These are phyloP conservation scores for Skeletonema potamos DNA, from an alignment of 108 stramenopile genomes.

Conservation along the genomic window DNA sequence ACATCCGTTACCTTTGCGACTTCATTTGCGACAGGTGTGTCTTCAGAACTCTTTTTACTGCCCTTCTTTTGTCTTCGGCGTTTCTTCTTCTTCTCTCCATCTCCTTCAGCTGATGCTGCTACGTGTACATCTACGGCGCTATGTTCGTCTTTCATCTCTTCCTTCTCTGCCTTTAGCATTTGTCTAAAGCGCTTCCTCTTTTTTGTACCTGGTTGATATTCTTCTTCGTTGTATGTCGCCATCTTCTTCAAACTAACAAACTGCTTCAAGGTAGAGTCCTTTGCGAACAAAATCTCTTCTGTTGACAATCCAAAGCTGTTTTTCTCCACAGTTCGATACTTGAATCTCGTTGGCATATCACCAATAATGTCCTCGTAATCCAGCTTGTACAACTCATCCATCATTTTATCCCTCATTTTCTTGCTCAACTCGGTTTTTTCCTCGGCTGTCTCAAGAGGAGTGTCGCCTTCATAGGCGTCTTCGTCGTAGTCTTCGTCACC, in stretches of 20 bases:
- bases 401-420: constrained; percentile 71
- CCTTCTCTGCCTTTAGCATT: constrained; percentile 59
- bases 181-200: constrained; percentile 81
- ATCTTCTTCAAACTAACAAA: constrained; percentile 97
- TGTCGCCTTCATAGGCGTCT: constrained; percentile 63
- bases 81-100: constrained; percentile 55
- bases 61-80: constrained; percentile 52
- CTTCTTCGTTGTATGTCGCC: constrained; percentile 91
- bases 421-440: constrained; percentile 62
- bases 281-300: constrained; percentile 93
- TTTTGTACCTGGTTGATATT: constrained; percentile 67
- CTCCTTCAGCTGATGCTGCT: constrained; percentile 22
- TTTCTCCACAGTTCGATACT: constrained; percentile 90
- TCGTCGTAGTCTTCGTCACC: constrained; percentile 33
- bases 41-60: constrained; percentile 14
- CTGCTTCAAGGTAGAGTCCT: constrained; percentile 90
- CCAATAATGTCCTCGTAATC: constrained; percentile 99
- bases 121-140: constrained; percentile 6
- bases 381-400: constrained; percentile 95
- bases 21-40: background rate
- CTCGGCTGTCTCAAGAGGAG: constrained; percentile 29
- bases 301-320: constrained; percentile 92
- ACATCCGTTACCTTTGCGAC: background rate
- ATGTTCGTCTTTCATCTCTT: constrained; percentile 39
- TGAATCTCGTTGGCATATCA: constrained; percentile 96